Percentiles rank a stretch among this genome's conserved stretches.
Conservation (phyloP, 352 stramenopile genomes). For the Pythium volutum region DNA sequence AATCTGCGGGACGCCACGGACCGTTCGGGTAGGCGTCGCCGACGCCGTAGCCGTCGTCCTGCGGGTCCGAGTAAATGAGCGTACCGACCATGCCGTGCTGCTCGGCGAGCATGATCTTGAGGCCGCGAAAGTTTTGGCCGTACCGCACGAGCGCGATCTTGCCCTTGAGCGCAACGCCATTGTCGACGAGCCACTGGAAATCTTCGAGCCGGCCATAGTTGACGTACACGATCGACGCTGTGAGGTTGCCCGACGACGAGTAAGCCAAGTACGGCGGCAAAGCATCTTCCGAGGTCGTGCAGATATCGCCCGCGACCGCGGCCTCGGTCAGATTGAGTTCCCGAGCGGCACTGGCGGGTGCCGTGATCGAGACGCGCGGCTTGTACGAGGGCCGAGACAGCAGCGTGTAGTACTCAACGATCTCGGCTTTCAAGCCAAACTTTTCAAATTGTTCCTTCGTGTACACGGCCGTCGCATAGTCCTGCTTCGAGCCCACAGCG, state of each 20-base stretch:
- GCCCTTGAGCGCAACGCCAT: slow-evolving; percentile 28
- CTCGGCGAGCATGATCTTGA: slow-evolving; percentile 86
- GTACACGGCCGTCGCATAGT: slow-evolving; percentile 57
- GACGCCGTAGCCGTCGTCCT: slow-evolving; percentile 70
- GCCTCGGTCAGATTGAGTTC: slow-evolving; percentile 57
- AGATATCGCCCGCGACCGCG: slow-evolving; percentile 54
- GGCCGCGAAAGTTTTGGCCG: slow-evolving; percentile 62
- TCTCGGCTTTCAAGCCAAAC: slow-evolving; percentile 29
- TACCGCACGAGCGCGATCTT: slow-evolving; percentile 85
- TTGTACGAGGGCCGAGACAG: slow-evolving; percentile 59
- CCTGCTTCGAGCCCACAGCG: slow-evolving; percentile 36
- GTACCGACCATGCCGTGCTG: slow-evolving; percentile 63
- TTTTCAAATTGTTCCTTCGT: slow-evolving; percentile 29
- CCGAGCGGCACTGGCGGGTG: slow-evolving; percentile 26
- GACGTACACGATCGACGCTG: slow-evolving; percentile 74
- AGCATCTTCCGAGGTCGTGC: slow-evolving; percentile 54
- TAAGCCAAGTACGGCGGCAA: slow-evolving; percentile 84
- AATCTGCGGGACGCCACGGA: slow-evolving; percentile 3
- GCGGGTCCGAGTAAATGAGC: slow-evolving; percentile 88
- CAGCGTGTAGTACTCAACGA: slow-evolving; percentile 7
- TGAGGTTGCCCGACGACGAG: slow-evolving; percentile 67
- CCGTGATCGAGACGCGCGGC: slow-evolving; percentile 42
- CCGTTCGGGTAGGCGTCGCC: slow-evolving; percentile 32
- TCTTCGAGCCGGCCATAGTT: slow-evolving; percentile 82
- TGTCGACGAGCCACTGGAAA: slow-evolving; percentile 68